Evolutionary conservation across 1,284 basidiomycete species (phyloP).

Genomic region (Apiotrichum laibachii): DNA sequence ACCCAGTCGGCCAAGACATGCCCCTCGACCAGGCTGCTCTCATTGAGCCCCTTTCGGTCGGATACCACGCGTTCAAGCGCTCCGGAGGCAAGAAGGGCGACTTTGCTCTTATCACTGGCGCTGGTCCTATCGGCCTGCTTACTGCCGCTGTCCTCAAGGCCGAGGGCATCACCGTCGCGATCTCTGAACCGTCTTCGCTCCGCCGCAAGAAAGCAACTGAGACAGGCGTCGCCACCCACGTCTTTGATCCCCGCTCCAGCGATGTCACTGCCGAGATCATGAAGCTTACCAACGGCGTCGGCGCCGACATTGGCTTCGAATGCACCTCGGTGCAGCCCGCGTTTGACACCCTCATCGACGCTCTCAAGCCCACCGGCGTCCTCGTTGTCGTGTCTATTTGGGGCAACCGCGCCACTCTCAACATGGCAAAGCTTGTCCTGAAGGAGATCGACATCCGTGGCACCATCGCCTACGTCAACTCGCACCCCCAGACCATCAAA

Average conservation of each 20-base stretch:
- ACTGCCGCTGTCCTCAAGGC: conserved; percentile 22
- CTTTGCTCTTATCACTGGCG: conserved; percentile 19
- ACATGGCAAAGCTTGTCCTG: conserved; percentile 19
- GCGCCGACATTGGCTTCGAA: conserved; percentile 21
- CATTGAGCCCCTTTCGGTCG: conserved; percentile 21
- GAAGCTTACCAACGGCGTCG: conserved; percentile 9
- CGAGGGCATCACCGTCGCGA: conserved; percentile 15
- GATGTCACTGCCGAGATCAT: conserved; percentile 11
- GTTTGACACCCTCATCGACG: conserved; percentile 19
- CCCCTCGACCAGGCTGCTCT: conserved; percentile 23
- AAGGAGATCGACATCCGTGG: conserved; percentile 23
- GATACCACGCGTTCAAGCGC: conserved; percentile 19
- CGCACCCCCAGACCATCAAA: conserved; percentile 15
- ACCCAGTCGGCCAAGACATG: conserved; percentile 16
- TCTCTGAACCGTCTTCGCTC: conserved; percentile 15
- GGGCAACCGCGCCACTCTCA: conserved; percentile 11
- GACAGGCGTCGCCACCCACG: conserved; percentile 14
- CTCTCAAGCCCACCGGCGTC: conserved; percentile 14
- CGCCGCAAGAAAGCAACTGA: conserved; percentile 15
- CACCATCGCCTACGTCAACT: conserved; percentile 19
- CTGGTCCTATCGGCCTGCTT: conserved; percentile 20
- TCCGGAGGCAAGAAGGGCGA: conserved; percentile 16
- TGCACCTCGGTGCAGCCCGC: conserved; percentile 20
- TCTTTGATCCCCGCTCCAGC: conserved; percentile 14
- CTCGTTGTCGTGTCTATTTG: conserved; percentile 19